A percentile compares a stretch with the other conserved stretches of the same genome.
phyloP scores from a whole-genome alignment of 495 filamentous ascomycete genomes.

The Trichoderma reesei region DNA sequence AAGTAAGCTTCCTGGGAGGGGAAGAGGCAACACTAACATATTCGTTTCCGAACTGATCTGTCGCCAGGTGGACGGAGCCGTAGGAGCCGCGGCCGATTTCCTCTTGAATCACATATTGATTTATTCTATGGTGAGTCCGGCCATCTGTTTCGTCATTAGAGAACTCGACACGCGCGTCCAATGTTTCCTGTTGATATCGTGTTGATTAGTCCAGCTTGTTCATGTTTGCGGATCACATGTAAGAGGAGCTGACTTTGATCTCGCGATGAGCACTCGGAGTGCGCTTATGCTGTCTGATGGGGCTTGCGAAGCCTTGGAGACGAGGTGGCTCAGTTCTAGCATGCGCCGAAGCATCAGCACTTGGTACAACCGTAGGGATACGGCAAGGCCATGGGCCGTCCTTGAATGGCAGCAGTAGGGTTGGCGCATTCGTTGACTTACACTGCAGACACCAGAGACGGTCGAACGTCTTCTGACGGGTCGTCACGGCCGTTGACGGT shows the following conservation, averaged over 20 bases:
- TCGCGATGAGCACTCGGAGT: conserved; percentile 59
- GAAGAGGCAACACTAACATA: conserved; percentile 53
- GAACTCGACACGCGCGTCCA: conserved; percentile 83
- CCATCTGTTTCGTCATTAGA: conserved; percentile 78
- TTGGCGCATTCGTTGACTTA: too few relatives aligned
- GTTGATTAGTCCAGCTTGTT: too few relatives aligned
- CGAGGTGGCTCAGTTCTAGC: conserved; percentile 31
- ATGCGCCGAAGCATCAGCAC: not conserved
- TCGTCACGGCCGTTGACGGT: conserved; percentile 4
- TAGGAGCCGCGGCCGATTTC: conserved; percentile 95
- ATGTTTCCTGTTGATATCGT: conserved; percentile 75
- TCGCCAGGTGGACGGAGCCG: conserved; percentile 84
- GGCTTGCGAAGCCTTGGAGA: conserved; percentile 44
- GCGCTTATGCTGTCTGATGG: conserved; percentile 64
- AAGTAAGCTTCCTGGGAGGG: not conserved
- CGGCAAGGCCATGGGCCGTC: not conserved
- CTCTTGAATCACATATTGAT: conserved; percentile 89
- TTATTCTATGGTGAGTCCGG: conserved; percentile 64
- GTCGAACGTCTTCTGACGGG: not conserved
- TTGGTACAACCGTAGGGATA: not conserved
- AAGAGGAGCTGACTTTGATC: conserved; percentile 47
- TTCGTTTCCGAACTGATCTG: conserved; percentile 86
- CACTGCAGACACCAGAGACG: conserved; percentile 3
- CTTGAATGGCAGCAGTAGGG: not conserved
- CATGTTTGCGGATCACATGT: too few relatives aligned